phyloP scores from a whole-genome alignment of 1,284 basidiomycete species.

The Flammula alnicola region DNA sequence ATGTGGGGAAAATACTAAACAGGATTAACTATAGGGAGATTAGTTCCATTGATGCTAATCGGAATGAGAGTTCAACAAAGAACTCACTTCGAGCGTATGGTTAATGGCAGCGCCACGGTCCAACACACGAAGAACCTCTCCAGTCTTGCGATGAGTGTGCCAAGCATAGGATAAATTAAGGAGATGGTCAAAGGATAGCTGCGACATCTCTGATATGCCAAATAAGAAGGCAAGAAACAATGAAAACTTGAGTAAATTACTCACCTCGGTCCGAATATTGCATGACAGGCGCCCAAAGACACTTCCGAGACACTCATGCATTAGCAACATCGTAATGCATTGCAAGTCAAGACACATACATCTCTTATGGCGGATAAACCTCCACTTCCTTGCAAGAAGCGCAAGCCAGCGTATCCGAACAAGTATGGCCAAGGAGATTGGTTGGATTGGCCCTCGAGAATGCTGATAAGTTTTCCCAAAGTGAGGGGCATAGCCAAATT shows the following conservation, averaged over 20 bases:
- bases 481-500: slow-evolving; percentile 76
- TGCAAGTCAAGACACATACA: slow-evolving; percentile 42
- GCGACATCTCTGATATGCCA: slow-evolving; percentile 66
- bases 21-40: slow-evolving; percentile 57
- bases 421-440: slow-evolving; percentile 67
- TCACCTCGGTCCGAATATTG: slow-evolving; percentile 78
- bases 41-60: neutral
- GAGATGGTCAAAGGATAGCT: slow-evolving; percentile 79
- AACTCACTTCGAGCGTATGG: slow-evolving; percentile 76
- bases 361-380: slow-evolving; percentile 74
- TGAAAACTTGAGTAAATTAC: slow-evolving; percentile 20
- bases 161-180: slow-evolving; percentile 86
- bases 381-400: slow-evolving; percentile 72
- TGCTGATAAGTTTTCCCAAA: slow-evolving; percentile 69
- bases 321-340: slow-evolving; percentile 8
- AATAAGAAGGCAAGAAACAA: slow-evolving; percentile 7
- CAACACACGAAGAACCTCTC: slow-evolving; percentile 86
- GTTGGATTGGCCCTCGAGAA: slow-evolving; percentile 54
- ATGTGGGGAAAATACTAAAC: slow-evolving; percentile 82
- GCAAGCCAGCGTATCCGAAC: slow-evolving; percentile 62
- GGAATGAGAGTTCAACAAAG: neutral
- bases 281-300: slow-evolving; percentile 84
- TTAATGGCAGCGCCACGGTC: slow-evolving; percentile 90
- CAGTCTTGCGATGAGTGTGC: slow-evolving; percentile 78
- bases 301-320: slow-evolving; percentile 38